Evolutionary conservation across 1,284 basidiomycete genomes (phyloP).

Genomic region (Cutaneotrichosporon sp.): DNA sequence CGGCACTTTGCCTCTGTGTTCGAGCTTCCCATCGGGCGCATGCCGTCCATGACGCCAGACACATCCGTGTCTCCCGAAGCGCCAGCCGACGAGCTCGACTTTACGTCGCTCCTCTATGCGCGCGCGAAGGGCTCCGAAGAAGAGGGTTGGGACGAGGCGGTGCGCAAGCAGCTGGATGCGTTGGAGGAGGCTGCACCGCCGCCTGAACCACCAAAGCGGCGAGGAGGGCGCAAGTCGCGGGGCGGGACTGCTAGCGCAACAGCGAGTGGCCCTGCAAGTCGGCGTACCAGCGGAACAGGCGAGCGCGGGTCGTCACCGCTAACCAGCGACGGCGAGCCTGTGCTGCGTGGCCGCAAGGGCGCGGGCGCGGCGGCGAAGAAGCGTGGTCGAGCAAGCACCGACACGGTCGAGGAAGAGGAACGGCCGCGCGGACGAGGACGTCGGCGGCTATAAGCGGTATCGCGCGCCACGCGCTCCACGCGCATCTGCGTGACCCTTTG

Average conservation of each 20-base stretch:
- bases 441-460: not conserved
- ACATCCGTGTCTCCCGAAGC: slow-evolving; percentile 1
- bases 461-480: not conserved
- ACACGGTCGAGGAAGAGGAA: not conserved
- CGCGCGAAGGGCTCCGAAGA: slow-evolving; percentile 15
- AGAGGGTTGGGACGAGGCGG: slow-evolving; percentile 20
- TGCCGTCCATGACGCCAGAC: slow-evolving; percentile 5
- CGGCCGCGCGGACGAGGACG: not conserved
- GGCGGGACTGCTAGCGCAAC: not conserved
- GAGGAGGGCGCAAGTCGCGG: not conserved
- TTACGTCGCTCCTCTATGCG: slow-evolving; percentile 13
- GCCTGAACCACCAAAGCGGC: not conserved
- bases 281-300: not conserved
- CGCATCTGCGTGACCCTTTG: not conserved
- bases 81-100: slow-evolving; percentile 10
- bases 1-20: slow-evolving; percentile 24
- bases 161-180: slow-evolving; percentile 17
- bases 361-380: not conserved
- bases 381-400: slow-evolving; percentile 1
- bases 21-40: slow-evolving; percentile 17
- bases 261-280: slow-evolving; percentile 2
- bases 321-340: slow-evolving; percentile 7
- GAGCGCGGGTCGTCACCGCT: slow-evolving; percentile 6
- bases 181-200: not conserved
- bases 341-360: slow-evolving; percentile 1